Conservation (phyloP, 495 filamentous ascomycete species). For the Xylaria cubensis region DNA sequence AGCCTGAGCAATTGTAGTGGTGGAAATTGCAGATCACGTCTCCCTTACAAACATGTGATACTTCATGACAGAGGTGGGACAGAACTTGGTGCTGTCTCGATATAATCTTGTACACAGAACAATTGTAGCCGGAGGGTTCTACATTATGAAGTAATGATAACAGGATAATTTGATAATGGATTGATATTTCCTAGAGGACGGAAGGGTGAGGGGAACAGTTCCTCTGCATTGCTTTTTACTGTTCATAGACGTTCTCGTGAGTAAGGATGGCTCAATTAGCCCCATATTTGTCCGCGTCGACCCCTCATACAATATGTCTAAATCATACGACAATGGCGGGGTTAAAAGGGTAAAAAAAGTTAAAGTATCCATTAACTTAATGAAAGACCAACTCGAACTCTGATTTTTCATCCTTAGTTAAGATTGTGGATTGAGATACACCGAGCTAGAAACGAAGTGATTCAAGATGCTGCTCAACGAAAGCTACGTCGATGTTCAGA, state of each 20-base stretch:
- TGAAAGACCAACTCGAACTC: neutral
- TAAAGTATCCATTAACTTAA: neutral
- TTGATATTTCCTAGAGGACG: neutral
- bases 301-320: conserved; percentile 20
- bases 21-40: conserved; percentile 1
- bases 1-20: neutral
- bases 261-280: neutral
- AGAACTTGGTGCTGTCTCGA: neutral
- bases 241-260: neutral
- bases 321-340: conserved; percentile 20
- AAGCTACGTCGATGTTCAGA: conserved; percentile 50
- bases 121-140: neutral
- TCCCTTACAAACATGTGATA: neutral
- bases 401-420: neutral
- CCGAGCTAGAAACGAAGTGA: conserved; percentile 2
- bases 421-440: neutral
- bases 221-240: neutral
- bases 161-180: neutral
- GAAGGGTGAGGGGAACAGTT: neutral
- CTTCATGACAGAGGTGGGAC: neutral
- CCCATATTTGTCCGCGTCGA: conserved; percentile 19
- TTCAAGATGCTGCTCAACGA: conserved; percentile 56
- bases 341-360: neutral
- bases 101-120: neutral
- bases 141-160: neutral